phyloP scores from a whole-genome alignment of 1,139 yeast genomes.

The Suhomyces yuchorum region DNA sequence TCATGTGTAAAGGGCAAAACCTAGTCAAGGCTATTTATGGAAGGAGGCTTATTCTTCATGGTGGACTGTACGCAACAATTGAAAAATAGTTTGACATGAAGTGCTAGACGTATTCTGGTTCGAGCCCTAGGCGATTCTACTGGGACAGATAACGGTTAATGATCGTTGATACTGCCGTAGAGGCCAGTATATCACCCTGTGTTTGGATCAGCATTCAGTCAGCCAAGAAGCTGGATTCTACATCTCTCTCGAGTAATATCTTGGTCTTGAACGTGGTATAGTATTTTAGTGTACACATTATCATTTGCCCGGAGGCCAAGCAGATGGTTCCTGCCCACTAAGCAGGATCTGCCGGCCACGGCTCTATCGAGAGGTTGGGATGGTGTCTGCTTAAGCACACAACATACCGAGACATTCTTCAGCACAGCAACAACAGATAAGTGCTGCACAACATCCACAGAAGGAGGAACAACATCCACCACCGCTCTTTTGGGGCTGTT shows the following conservation, averaged over 20 bases:
- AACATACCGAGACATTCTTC: constrained; percentile 34
- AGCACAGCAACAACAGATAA: constrained; percentile 50
- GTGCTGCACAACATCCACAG: constrained; percentile 48
- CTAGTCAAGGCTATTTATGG: not conserved
- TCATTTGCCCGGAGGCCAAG: not conserved
- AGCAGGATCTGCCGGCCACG: not conserved
- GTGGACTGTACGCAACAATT: no score
- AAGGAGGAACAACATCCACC: constrained; percentile 42
- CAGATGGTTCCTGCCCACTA: not conserved
- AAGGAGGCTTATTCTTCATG: not conserved
- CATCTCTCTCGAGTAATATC: not conserved
- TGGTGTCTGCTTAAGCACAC: constrained; percentile 5
- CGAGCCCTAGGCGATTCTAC: no score
- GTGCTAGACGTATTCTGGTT: no score
- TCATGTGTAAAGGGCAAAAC: no score
- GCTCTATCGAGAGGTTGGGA: not conserved
- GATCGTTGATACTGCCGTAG: no score
- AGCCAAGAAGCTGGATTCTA: no score
- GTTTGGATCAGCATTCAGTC: no score
- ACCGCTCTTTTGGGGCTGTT: constrained; percentile 33
- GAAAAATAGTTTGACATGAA: no score
- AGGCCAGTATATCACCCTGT: no score
- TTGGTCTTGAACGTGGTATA: not conserved
- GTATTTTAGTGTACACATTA: not conserved
- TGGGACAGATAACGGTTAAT: no score